Base-by-base conservation (phyloP, 768 basidiomycete species). In the Mycena floridula region DNA sequence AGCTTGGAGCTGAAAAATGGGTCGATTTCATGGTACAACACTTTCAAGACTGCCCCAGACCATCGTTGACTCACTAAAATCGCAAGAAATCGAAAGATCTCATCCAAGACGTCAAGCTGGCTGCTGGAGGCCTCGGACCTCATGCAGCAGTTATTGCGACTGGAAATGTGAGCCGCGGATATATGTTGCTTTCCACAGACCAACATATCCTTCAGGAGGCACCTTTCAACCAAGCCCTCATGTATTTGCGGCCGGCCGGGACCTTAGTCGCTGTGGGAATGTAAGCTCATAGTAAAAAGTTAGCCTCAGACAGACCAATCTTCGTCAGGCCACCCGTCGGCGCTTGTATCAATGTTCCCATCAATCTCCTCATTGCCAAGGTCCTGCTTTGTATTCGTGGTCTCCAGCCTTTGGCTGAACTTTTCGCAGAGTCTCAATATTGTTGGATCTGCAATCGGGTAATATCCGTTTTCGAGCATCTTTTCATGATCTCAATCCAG, bases 181-280 rank as follows among this genome's bases (percentile, higher is more conserved):
- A 8, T 18, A 23, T n/a, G 27, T n/a, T 35, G 15, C 18, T 18
- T 35, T 3, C 18, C 18, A 13, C 3, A 18, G 32, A 3, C 13
- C 32, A 15, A 35, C 13, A 35, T 3, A 7, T 15, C 52, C 58
- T 7, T 54, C 52, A 21, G 40, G 13, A 20, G 23, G 11, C 11
- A 15, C 69, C 69, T 3, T 66, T 70, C 49, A 68, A 69, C 36
- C 76, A 82, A 61, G 82, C 81, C 1, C 53, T 82, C 9, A 69
- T 82, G 54, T 92, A 90, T 61, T 63, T 91, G 43, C 78, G 87
- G 40, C 60, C 69, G 4, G 74, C 74, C 37, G 86, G 87, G 3
- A 81, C 77, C 6, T 63, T 91, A 46, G 81, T 91, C 51, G 78
- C 73, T 23, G 83, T 92, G 42, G 89, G 89, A 9, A 66, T 91